Evolutionary conservation across 495 filamentous ascomycete species (phyloP).

Genomic region (Penicillium bialowiezense): DNA sequence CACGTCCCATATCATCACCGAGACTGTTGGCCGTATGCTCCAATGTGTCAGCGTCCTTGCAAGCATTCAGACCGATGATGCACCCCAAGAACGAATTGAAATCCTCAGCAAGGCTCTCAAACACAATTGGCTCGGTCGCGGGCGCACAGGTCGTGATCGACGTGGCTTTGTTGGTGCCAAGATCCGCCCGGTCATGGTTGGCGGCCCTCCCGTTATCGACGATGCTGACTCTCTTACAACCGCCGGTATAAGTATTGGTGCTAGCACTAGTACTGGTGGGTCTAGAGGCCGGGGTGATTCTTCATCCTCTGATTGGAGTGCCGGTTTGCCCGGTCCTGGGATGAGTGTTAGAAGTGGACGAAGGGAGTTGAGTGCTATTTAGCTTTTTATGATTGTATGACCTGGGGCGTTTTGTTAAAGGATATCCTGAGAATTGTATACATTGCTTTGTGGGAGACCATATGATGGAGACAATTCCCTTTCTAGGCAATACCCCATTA

Average conservation of each 20-base stretch:
- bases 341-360: conserved; percentile 25
- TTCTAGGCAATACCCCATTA: not conserved
- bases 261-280: conserved; percentile 23
- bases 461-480: too few relatives aligned
- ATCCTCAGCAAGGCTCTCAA: conserved; percentile 81
- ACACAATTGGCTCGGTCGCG: conserved; percentile 92
- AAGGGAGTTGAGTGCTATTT: conserved; percentile 36
- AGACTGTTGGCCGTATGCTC: conserved; percentile 92
- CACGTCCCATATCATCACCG: conserved; percentile 78
- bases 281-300: conserved; percentile 23
- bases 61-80: conserved; percentile 67
- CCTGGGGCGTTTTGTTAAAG: conserved; percentile 5
- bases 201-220: conserved; percentile 20
- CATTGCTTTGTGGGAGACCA: too few relatives aligned
- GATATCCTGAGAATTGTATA: not conserved
- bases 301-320: conserved; percentile 29
- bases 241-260: conserved; percentile 26
- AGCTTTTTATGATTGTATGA: conserved; percentile 13
- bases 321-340: conserved; percentile 6
- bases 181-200: conserved; percentile 40
- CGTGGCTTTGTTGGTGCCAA: conserved; percentile 81
- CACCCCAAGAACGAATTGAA: conserved; percentile 76
- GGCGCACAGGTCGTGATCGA: conserved; percentile 83
- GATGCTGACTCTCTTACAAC: conserved; percentile 24
- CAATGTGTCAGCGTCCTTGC: conserved; percentile 92